These are phyloP conservation scores for Aspergillus homomorphus DNA, from an alignment of 495 filamentous ascomycete species.

Conservation along the genomic window DNA sequence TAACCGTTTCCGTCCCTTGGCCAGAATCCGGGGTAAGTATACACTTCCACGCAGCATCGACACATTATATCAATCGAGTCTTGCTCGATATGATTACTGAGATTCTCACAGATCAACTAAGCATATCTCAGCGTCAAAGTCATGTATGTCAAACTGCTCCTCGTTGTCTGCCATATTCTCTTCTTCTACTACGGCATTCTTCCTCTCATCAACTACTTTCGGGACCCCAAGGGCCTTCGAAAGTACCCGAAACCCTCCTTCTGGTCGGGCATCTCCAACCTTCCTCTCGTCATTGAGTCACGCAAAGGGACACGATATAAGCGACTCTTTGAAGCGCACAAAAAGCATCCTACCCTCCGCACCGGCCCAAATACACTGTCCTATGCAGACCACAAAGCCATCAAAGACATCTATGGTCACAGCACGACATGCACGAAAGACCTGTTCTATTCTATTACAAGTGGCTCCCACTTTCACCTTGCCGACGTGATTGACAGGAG, in stretches of 20 bases:
- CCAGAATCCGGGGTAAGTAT: neutral
- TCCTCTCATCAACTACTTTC: slow-evolving; percentile 33
- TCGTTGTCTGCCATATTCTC: neutral
- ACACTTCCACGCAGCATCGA: neutral
- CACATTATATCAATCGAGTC: neutral
- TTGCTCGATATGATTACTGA: neutral
- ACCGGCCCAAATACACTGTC: slow-evolving; percentile 49
- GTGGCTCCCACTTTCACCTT: slow-evolving; percentile 37
- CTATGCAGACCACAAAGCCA: slow-evolving; percentile 33
- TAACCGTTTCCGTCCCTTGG: neutral
- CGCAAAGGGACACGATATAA: slow-evolving; percentile 34
- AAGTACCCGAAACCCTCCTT: slow-evolving; percentile 38
- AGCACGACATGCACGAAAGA: slow-evolving; percentile 45
- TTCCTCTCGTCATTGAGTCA: slow-evolving; percentile 34
- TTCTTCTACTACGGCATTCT: neutral
- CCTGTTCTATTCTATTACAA: slow-evolving; percentile 32
- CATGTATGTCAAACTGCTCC: neutral
- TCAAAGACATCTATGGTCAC: slow-evolving; percentile 53
- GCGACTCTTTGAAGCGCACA: slow-evolving; percentile 34
- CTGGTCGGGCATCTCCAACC: slow-evolving; percentile 36
- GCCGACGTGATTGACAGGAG: slow-evolving; percentile 38
- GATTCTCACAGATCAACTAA: too few species aligned
- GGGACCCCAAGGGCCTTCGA: slow-evolving; percentile 40
- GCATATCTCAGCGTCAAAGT: neutral
- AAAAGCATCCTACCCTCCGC: slow-evolving; percentile 40